Evolutionary conservation across 2,329 filamentous ascomycete genomes (phyloP).

Genomic region (Arthrobotrys pseudoclavata): DNA sequence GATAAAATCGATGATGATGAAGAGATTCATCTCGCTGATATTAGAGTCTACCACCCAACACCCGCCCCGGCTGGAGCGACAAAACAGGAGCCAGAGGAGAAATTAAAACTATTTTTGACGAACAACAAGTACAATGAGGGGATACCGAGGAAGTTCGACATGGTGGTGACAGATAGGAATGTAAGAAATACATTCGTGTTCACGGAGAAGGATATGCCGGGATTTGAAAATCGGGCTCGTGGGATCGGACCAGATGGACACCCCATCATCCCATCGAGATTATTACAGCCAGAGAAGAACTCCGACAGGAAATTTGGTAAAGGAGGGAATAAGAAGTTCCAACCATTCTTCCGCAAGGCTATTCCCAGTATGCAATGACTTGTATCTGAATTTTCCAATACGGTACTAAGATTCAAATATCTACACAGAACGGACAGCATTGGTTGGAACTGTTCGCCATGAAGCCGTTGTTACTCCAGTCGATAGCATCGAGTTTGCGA

Average conservation of each 20-base stretch:
- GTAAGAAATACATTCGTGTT: constrained; percentile 92
- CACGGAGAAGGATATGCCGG: constrained; percentile 90
- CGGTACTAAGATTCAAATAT: constrained; percentile 9
- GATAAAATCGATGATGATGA: constrained; percentile 80
- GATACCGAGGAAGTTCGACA: constrained; percentile 88
- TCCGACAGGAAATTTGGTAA: constrained; percentile 58
- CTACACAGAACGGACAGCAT: constrained; percentile 79
- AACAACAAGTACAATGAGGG: constrained; percentile 73
- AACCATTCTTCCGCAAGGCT: constrained; percentile 77
- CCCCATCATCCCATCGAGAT: constrained; percentile 62
- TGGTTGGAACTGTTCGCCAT: constrained; percentile 79
- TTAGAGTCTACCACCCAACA: constrained; percentile 70
- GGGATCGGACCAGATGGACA: constrained; percentile 65
- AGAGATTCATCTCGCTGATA: constrained; percentile 83
- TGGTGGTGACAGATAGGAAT: constrained; percentile 77
- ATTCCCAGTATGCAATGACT: constrained; percentile 76
- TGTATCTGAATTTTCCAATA: background rate
- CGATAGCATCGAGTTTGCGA: constrained; percentile 67
- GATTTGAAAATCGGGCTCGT: constrained; percentile 71
- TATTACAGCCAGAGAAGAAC: constrained; percentile 62
- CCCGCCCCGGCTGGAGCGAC: background rate
- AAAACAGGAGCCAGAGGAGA: constrained; percentile 27
- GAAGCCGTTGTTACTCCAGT: constrained; percentile 69
- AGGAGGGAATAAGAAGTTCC: constrained; percentile 67
- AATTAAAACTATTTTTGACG: constrained; percentile 63